Evolutionary conservation across 73 alveolate genomes (phyloP), one percentile per base, ranked within the genome.

Genomic region (Paramecium sonneborni): DNA sequence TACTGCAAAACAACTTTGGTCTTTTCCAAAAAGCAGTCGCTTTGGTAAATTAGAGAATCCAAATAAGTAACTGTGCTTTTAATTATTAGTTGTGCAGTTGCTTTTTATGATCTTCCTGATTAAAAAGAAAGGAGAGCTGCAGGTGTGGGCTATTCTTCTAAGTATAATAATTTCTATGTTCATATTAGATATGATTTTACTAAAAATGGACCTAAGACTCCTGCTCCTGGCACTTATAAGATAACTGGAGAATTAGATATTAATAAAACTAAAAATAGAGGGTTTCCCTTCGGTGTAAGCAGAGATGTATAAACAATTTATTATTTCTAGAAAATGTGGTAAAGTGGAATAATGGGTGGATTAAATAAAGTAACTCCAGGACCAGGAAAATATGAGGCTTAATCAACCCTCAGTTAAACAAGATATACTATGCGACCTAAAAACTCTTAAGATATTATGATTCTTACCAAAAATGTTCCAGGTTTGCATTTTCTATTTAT

Each of bases 251-350:
- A 88, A 24, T 46, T 88, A 15, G 94, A 88, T 52, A 30, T n/a
- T 46, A 88, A 88, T 68, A 82, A 69, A 11, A 43, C 39, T 10
- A 88, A 88, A 26, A 76, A 88, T 44, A 44, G 70, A 21, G 94
- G 94, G 0, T 88, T 88, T 67, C 90, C 74, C 4, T 88, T 88
- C 21, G 91, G 94, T 26, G 94, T 88, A 9, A 69, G 85, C 24
- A 88, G 94, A 88, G 91, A 88, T 76, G 94, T 88, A 72, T 39
- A 23, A 57, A 1, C 44, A 14, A 15, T 15, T 52, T 52, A 3
- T 26, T 56, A 68, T 70, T 70, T 34, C 37, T 68, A 88, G 94
- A 88, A 69, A 46, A 88, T 88, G 94, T 56, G 72, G 67, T 69
- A 82, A 24, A 70, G 76, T 12, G 91, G 94, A 11, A 88, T 88